These are phyloP conservation scores for Dendrobium officinale DNA, from an alignment of 106 monocot genomes.

Conservation along the genomic window DNA sequence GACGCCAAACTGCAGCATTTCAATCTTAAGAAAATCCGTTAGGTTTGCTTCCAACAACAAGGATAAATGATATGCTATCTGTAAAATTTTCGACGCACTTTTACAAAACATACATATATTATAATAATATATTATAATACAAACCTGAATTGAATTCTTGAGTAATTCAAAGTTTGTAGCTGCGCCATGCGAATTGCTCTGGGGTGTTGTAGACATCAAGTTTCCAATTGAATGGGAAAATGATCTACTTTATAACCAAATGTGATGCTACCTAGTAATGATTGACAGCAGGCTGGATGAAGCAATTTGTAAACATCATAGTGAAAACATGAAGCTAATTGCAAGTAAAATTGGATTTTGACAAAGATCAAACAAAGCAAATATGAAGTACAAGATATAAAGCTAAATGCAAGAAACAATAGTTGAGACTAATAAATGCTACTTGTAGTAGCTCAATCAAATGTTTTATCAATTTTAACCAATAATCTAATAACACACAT, in stretches of 20 bases:
- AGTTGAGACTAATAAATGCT: neutral
- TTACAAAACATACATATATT: neutral
- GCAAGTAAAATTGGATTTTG: neutral
- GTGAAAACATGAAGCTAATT: neutral
- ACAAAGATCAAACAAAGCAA: neutral
- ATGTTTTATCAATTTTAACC: no score
- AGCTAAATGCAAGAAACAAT: neutral
- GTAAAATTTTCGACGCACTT: neutral
- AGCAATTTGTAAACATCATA: neutral
- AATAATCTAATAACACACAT: neutral
- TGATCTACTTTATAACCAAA: neutral
- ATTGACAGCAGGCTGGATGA: neutral
- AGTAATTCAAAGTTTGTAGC: conserved; percentile 1
- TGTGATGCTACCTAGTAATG: conserved; percentile 3
- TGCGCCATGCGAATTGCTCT: neutral
- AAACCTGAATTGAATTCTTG: conserved; percentile 10
- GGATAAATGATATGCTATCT: conserved; percentile 1
- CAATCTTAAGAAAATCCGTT: neutral
- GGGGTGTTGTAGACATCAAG: neutral
- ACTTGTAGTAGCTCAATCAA: no score
- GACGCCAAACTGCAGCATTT: neutral
- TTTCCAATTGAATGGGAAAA: neutral
- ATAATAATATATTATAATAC: neutral
- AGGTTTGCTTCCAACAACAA: neutral
- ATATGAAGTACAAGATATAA: neutral